Percentiles rank a stretch among this genome's conserved stretches.
These are phyloP conservation scores for Heracleum sosnowskyi DNA, from an alignment of 129 eudicot species.

Conservation along the genomic window DNA sequence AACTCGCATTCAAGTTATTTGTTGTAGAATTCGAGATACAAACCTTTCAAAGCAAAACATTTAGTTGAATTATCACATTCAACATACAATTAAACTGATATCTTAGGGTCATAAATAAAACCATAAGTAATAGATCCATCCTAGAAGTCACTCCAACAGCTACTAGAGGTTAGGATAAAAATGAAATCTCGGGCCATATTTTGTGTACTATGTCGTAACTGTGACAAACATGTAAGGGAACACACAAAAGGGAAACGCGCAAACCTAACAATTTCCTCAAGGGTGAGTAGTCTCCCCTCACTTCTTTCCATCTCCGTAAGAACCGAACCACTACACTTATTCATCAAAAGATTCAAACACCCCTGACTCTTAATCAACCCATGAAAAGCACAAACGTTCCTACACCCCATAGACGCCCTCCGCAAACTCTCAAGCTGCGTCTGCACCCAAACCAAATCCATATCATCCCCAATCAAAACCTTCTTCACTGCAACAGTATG, in stretches of 20 bases:
- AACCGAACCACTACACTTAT: slow-evolving; percentile 75
- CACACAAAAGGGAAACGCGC: neutral
- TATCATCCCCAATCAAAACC: slow-evolving; percentile 54
- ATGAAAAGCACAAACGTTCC: slow-evolving; percentile 84
- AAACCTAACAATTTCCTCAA: slow-evolving; percentile 87
- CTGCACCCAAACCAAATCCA: slow-evolving; percentile 82
- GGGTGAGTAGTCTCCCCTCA: slow-evolving; percentile 88
- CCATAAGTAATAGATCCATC: neutral
- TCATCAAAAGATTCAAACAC: slow-evolving; percentile 58
- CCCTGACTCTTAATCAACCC: slow-evolving; percentile 52
- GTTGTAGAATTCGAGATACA: neutral
- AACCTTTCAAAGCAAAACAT: too few relatives aligned
- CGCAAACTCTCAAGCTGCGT: slow-evolving; percentile 63
- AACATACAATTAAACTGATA: neutral
- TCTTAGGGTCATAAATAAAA: neutral
- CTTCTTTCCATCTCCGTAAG: slow-evolving; percentile 73
- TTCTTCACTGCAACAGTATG: slow-evolving; percentile 92
- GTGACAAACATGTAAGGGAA: neutral
- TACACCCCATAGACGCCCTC: slow-evolving; percentile 76
- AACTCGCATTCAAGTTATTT: neutral
- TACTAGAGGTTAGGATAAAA: neutral
- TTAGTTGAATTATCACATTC: neutral
- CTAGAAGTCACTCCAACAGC: neutral
- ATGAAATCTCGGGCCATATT: neutral
- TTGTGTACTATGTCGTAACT: neutral